These are phyloP conservation scores for Fusarium tjaetaba DNA, from an alignment of 2,329 filamentous ascomycete genomes.

Conservation along the genomic window DNA sequence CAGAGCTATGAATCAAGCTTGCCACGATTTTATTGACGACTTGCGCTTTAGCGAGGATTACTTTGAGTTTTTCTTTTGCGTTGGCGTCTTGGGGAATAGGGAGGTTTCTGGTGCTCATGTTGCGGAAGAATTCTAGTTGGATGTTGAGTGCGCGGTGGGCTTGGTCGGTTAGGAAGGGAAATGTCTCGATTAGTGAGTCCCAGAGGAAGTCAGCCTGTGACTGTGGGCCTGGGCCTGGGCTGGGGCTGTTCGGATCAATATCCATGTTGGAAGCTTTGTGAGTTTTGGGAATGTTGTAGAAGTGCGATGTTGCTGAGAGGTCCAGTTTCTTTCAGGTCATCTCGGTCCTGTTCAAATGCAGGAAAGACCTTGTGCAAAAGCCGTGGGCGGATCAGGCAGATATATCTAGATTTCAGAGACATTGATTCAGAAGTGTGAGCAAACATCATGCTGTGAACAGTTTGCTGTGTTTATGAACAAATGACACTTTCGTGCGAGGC, in stretches of 20 bases:
- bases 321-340: neutral
- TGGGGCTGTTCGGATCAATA: neutral
- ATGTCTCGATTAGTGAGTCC: neutral
- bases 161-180: neutral
- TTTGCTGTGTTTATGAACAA: neutral
- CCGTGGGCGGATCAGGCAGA: neutral
- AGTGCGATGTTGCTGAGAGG: accelerated
- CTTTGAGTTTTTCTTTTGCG: neutral
- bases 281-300: too few species aligned
- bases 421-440: neutral
- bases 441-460: neutral
- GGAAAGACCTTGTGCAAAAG: neutral
- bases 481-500: neutral
- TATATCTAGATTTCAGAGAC: neutral
- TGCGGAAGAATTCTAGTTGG: neutral
- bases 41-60: neutral
- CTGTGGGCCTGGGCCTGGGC: too few species aligned
- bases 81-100: neutral
- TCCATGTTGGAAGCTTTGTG: neutral
- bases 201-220: neutral
- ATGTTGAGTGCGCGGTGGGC: neutral
- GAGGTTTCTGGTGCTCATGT: neutral
- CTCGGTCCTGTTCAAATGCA: neutral
- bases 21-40: neutral
- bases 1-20: neutral